A percentile compares a stretch with the other conserved stretches of the same genome.
Evolutionary conservation across 2,329 filamentous ascomycete species (phyloP).

Genomic region (Neonectria ditissima): DNA sequence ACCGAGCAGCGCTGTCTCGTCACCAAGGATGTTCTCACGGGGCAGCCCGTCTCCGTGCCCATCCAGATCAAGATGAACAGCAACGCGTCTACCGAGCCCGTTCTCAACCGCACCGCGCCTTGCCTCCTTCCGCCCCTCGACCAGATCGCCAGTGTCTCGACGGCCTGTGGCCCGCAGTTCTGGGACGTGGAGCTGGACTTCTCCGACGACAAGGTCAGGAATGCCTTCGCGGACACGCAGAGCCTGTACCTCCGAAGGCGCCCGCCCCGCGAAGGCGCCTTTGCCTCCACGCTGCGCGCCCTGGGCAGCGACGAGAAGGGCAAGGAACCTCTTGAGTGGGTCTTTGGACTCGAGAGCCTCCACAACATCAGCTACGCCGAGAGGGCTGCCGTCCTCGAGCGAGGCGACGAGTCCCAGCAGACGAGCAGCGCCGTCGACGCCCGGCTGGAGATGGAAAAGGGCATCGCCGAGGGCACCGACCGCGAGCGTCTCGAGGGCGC

Average conservation of each 20-base stretch:
- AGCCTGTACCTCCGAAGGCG: constrained; percentile 80
- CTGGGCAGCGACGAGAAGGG: constrained; percentile 63
- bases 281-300: constrained; percentile 79
- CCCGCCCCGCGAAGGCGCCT: constrained; percentile 74
- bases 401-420: constrained; percentile 60
- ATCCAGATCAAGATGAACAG: constrained; percentile 72
- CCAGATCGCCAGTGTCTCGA: constrained; percentile 69
- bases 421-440: constrained; percentile 73
- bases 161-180: constrained; percentile 73
- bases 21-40: constrained; percentile 86
- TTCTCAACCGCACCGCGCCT: constrained; percentile 63
- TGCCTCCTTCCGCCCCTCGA: constrained; percentile 74
- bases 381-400: constrained; percentile 69
- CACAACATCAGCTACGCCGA: constrained; percentile 73
- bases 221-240: constrained; percentile 74
- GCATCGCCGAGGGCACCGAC: constrained; percentile 57
- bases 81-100: constrained; percentile 52
- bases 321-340: constrained; percentile 73
- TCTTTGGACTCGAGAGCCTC: constrained; percentile 74
- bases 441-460: constrained; percentile 72
- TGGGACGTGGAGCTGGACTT: constrained; percentile 89
- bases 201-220: constrained; percentile 69
- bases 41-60: constrained; percentile 80
- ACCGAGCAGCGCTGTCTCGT: constrained; percentile 91
- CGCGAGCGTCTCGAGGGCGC: constrained; percentile 60